A percentile compares a stretch with the other conserved stretches of the same genome.
Evolutionary conservation across 345 rosid genomes (phyloP).

Genomic region (Moricandia arvensis): DNA sequence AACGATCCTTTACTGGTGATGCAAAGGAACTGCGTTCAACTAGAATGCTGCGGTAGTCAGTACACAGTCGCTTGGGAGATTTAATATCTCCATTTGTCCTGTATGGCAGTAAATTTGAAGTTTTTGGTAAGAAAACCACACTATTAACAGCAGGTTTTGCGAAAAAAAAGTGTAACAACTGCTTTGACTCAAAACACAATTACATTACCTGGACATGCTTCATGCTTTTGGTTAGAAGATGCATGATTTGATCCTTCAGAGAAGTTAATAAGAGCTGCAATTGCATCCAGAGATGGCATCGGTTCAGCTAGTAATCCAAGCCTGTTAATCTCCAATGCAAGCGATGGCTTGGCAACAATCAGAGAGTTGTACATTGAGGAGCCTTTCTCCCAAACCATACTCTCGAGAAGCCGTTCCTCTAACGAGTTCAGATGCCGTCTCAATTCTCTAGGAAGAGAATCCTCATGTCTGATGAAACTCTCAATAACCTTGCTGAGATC

Average conservation of each 20-base stretch:
- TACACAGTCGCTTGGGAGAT: constrained; percentile 64
- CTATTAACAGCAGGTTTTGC: constrained; percentile 9
- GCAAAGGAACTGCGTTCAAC: constrained; percentile 82
- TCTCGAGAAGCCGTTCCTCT: constrained; percentile 95
- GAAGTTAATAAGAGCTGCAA: constrained; percentile 62
- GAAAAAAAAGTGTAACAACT: not conserved
- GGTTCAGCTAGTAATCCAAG: constrained; percentile 77
- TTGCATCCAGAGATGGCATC: constrained; percentile 85
- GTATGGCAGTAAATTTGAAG: constrained; percentile 30
- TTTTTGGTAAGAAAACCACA: constrained; percentile 6
- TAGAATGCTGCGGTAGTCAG: constrained; percentile 78
- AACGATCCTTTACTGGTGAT: constrained; percentile 79
- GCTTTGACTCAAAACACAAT: not conserved
- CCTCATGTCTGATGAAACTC: constrained; percentile 96
- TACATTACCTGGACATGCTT: constrained; percentile 50
- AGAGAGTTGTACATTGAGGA: constrained; percentile 96
- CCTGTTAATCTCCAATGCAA: constrained; percentile 62
- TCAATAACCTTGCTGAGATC: constrained; percentile 99
- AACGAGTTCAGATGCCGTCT: constrained; percentile 93
- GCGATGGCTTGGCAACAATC: constrained; percentile 75
- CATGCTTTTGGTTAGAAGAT: constrained; percentile 55
- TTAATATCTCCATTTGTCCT: constrained; percentile 88
- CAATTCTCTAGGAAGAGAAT: constrained; percentile 91
- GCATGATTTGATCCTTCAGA: constrained; percentile 45
- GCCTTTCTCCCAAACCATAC: constrained; percentile 99